Evolutionary conservation across 352 stramenopile genomes (phyloP), one percentile per base, ranked within the genome.

Genomic region (Phytophthora niederhauseri): DNA sequence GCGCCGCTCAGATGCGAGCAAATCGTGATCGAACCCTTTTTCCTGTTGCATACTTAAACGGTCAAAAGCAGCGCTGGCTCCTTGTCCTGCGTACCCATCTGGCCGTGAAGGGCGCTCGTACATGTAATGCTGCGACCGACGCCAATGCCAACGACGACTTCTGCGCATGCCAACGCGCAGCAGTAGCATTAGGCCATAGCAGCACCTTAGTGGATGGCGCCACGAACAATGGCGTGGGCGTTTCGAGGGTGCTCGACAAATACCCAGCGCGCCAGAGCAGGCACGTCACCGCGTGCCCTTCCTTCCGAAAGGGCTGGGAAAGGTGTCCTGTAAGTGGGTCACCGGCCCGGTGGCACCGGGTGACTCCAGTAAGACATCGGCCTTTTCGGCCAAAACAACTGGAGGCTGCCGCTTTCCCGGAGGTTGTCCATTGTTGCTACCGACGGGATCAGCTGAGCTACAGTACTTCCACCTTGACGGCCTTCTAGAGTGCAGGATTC

Each of bases 351-450:
- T n/a, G n/a, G n/a, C n/a, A n/a, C n/a, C 24, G 24, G 24, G 24
- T 26, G 24, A 26, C 24, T 26, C 4, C 30, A 36, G 6, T 36
- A 36, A 11, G 31, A 26, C 41, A 45, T 12, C n/a, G 22, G 30
- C 20, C 19, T 4, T n/a, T 73, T 73, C 53, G 53, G 28, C 36
- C 30, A 64, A 68, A 73, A 68, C 66, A 73, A 38, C 60, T 73
- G 66, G 53, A 57, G 52, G 66, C 52, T 73, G 53, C 60, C 9
- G 59, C 20, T 12, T 66, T 73, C 60, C 66, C 34, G 28, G 57
- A 26, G 14, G 36, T 34, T 43, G 28, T 41, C n/a, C 38, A 56
- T 69, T 46, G 43, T 64, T 20, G 64, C 65, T 72, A 36, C 14
- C 28, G 30, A 64, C 48, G 48, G 55, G 64, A 57, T 70, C 64